A percentile compares a stretch with the other conserved stretches of the same genome.
phyloP scores from a whole-genome alignment of 2,329 filamentous ascomycete species.

The Escovopsis weberi region DNA sequence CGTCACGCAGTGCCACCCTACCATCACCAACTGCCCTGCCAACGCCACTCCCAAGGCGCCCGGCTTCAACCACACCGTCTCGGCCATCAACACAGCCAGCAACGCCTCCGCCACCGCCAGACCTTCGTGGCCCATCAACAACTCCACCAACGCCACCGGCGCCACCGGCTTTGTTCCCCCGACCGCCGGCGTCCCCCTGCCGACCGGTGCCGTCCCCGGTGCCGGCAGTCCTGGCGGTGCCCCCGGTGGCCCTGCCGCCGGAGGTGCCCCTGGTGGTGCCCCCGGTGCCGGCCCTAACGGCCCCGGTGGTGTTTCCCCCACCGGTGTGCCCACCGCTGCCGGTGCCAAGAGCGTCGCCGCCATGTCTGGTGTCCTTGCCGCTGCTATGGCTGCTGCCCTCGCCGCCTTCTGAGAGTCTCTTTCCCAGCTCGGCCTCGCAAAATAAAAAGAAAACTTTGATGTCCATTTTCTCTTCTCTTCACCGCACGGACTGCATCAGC shows the following conservation, averaged over 20 bases:
- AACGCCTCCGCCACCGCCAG: constrained; percentile 11
- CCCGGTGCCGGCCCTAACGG: constrained; percentile 1
- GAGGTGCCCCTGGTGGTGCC: constrained; percentile 5
- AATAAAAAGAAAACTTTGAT: neutral
- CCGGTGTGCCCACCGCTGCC: constrained; percentile 13
- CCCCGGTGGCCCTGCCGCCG: constrained; percentile 5
- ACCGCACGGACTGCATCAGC: too few relatives aligned
- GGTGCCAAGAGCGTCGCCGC: constrained; percentile 23
- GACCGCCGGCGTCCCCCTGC: constrained; percentile 12
- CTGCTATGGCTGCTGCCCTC: constrained; percentile 24
- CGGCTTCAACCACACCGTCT: constrained; percentile 16
- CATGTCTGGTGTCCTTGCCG: constrained; percentile 25
- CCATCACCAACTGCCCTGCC: constrained; percentile 28
- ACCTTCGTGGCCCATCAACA: constrained; percentile 17
- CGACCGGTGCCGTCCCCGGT: constrained; percentile 8
- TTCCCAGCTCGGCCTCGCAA: neutral
- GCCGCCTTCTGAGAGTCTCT: constrained; percentile 16
- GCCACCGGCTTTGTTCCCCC: constrained; percentile 10
- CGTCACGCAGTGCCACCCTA: constrained; percentile 32
- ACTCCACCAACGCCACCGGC: constrained; percentile 16
- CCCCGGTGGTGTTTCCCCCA: too few relatives aligned
- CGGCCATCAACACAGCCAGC: constrained; percentile 12
- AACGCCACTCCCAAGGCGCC: constrained; percentile 10
- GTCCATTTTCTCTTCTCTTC: neutral
- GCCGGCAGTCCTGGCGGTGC: constrained; percentile 7